Percentiles rank a stretch among this genome's conserved stretches.
Evolutionary conservation across 129 eudicot genomes (phyloP).

Genomic region (Artemisia tridentata): DNA sequence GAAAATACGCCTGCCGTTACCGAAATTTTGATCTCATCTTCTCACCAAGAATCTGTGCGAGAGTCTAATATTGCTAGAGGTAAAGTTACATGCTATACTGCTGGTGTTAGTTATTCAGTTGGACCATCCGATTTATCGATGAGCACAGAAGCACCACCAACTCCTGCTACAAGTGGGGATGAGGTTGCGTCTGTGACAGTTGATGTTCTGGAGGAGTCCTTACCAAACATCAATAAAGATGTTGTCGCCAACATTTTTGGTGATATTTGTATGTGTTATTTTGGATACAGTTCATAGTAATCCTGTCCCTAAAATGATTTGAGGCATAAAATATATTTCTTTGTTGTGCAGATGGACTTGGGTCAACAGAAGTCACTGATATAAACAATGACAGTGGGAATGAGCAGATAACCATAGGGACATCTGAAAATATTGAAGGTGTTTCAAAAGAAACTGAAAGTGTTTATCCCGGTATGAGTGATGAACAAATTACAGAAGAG

Average conservation of each 20-base stretch:
- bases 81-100: slow-evolving; percentile 22
- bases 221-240: slow-evolving; percentile 17
- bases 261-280: slow-evolving; percentile 23
- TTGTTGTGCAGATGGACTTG: slow-evolving; percentile 28
- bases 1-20: slow-evolving; percentile 16
- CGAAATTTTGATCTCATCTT: slow-evolving; percentile 4
- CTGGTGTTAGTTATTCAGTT: not conserved
- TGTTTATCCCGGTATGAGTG: not conserved
- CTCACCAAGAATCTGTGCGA: slow-evolving; percentile 13
- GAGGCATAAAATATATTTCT: not conserved
- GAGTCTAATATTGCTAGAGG: slow-evolving; percentile 11
- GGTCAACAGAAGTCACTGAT: not conserved
- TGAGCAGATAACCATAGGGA: slow-evolving; percentile 4
- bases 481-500: slow-evolving; percentile 15
- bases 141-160: slow-evolving; percentile 16
- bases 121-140: slow-evolving; percentile 12
- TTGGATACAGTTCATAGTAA: not conserved
- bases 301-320: not conserved
- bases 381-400: slow-evolving; percentile 6
- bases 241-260: slow-evolving; percentile 16
- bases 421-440: slow-evolving; percentile 18
- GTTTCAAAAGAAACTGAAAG: slow-evolving; percentile 3
- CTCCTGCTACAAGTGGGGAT: slow-evolving; percentile 5
- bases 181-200: not conserved
- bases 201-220: slow-evolving; percentile 6